Percentiles rank a stretch among this genome's conserved stretches.
Conservation (phyloP, 306 rosid species). For the Quercus bicolor region DNA sequence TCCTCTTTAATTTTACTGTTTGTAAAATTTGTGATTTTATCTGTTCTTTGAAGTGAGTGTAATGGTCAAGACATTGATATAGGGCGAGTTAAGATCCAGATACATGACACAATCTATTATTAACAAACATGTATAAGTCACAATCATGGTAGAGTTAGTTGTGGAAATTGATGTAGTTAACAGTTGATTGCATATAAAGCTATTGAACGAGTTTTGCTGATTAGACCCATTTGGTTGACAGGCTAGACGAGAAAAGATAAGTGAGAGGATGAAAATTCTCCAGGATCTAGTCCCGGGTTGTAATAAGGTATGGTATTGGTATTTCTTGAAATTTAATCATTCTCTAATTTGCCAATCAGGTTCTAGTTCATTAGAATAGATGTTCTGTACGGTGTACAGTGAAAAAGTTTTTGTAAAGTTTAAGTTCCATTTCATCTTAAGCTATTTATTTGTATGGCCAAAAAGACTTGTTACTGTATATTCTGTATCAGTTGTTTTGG, state of each 20-base stretch:
- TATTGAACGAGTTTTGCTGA: slow-evolving; percentile 22
- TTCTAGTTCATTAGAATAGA: slow-evolving; percentile 3
- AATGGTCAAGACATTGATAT: neutral
- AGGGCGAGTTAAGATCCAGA: neutral
- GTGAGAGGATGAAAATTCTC: slow-evolving; percentile 91
- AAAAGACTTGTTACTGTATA: neutral
- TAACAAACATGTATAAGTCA: neutral
- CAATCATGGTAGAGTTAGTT: slow-evolving; percentile 11
- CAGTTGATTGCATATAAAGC: slow-evolving; percentile 17
- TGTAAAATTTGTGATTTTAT: neutral
- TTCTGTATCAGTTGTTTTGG: neutral
- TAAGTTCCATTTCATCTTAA: neutral
- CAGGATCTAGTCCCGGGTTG: slow-evolving; percentile 97
- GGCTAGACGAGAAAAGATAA: slow-evolving; percentile 96
- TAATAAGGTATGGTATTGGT: slow-evolving; percentile 62
- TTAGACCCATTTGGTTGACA: slow-evolving; percentile 39
- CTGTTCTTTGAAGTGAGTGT: neutral
- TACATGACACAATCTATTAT: neutral
- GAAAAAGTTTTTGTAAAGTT: slow-evolving; percentile 5
- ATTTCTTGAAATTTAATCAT: slow-evolving; percentile 15
- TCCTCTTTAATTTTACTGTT: neutral
- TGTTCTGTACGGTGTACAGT: neutral
- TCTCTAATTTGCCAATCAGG: neutral
- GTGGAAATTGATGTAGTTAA: neutral
- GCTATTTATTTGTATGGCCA: neutral